Conservation (phyloP, 2,329 filamentous ascomycete genomes). For the Scedosporium boydii region DNA sequence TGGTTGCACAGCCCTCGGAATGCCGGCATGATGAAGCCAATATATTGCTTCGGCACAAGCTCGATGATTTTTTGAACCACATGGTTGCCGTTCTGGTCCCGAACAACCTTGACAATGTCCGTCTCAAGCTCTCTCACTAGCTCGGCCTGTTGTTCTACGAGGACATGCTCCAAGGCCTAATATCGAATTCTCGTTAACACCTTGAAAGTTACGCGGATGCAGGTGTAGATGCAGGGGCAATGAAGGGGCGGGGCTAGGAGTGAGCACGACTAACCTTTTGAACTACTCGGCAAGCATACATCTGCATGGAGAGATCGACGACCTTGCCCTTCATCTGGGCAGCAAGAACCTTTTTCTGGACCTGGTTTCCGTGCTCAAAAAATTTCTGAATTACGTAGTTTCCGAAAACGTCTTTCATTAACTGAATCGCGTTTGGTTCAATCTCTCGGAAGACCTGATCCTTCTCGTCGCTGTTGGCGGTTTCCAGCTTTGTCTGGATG, state of each 20-base stretch:
- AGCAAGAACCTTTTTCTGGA: slow-evolving; percentile 81
- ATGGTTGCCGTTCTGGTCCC: slow-evolving; percentile 89
- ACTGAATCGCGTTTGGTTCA: slow-evolving; percentile 68
- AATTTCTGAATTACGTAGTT: slow-evolving; percentile 99
- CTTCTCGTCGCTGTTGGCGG: slow-evolving; percentile 92
- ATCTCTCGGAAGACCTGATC: slow-evolving; percentile 85
- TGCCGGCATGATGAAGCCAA: slow-evolving; percentile 76
- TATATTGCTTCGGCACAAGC: slow-evolving; percentile 64
- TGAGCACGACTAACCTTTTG: slow-evolving; percentile 60
- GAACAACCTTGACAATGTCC: slow-evolving; percentile 67
- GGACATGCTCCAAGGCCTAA: slow-evolving; percentile 77
- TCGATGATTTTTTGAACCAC: slow-evolving; percentile 93
- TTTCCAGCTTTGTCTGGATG: slow-evolving; percentile 86
- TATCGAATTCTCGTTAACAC: slow-evolving; percentile 1
- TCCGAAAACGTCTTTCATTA: slow-evolving; percentile 95
- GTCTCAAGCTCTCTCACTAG: slow-evolving; percentile 75
- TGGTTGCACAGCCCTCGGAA: slow-evolving; percentile 66
- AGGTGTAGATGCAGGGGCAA: neutral
- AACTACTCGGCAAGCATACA: slow-evolving; percentile 91
- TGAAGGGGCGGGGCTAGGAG: neutral
- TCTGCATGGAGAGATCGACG: slow-evolving; percentile 68
- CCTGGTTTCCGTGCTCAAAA: slow-evolving; percentile 90
- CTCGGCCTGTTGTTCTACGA: slow-evolving; percentile 82
- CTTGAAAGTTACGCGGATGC: neutral
- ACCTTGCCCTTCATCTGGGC: slow-evolving; percentile 83